These are phyloP conservation scores for Erucastrum elatum DNA, from an alignment of 345 rosid genomes.

Conservation along the genomic window DNA sequence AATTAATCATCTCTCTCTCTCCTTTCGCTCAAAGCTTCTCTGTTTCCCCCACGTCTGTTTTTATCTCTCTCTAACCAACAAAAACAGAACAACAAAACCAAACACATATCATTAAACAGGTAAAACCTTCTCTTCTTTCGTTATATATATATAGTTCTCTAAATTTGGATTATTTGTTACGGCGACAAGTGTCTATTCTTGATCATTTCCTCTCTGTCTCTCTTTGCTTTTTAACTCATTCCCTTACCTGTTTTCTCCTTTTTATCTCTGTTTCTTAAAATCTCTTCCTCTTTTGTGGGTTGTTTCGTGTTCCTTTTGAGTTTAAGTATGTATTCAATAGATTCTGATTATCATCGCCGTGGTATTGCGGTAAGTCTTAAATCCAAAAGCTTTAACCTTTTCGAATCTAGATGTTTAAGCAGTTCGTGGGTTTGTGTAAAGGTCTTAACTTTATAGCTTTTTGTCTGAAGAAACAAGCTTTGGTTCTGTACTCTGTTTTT, in stretches of 20 bases:
- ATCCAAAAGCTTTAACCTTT: conserved; percentile 6
- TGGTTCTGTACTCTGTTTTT: not conserved
- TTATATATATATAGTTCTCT: conserved; percentile 16
- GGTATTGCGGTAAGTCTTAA: conserved; percentile 38
- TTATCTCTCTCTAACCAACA: not conserved
- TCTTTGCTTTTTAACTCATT: conserved; percentile 27
- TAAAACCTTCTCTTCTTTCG: conserved; percentile 18
- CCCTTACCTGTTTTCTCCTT: conserved; percentile 19
- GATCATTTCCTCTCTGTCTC: conserved; percentile 36
- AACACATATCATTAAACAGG: conserved; percentile 25
- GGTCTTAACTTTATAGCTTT: conserved; percentile 16
- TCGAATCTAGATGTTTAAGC: not conserved
- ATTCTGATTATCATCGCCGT: conserved; percentile 38
- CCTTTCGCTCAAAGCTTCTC: conserved; percentile 23
- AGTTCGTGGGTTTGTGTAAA: conserved; percentile 27
- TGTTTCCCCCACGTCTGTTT: conserved; percentile 34
- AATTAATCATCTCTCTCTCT: conserved; percentile 23
- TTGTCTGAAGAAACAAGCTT: not conserved
- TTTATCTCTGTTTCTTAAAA: conserved; percentile 1
- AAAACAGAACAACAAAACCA: conserved; percentile 14
- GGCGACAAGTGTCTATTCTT: conserved; percentile 26
- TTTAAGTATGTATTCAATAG: conserved; percentile 42
- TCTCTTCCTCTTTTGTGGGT: conserved; percentile 7
- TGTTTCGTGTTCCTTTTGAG: not conserved
- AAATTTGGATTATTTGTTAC: conserved; percentile 19